These are phyloP conservation scores for Lippia alba DNA, from an alignment of 305 asterid species.

Conservation along the genomic window DNA sequence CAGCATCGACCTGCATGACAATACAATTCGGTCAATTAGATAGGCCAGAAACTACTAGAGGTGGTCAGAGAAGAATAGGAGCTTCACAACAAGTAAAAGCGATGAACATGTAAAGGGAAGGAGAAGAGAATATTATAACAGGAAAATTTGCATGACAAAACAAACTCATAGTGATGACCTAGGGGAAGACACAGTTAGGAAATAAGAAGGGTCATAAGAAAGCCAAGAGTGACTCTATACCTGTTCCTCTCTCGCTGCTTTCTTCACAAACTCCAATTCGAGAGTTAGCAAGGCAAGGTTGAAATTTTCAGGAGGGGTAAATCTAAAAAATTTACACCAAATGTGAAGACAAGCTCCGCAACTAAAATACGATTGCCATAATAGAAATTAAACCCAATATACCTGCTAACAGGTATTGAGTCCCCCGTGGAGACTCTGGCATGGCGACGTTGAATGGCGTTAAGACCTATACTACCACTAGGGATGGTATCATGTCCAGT, in stretches of 20 bases:
- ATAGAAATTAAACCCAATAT: constrained; percentile 23
- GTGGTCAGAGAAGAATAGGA: constrained; percentile 4
- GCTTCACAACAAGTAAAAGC: constrained; percentile 29
- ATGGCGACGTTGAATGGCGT: constrained; percentile 89
- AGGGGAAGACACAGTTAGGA: constrained; percentile 24
- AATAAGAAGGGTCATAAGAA: neutral
- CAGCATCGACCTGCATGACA: constrained; percentile 84
- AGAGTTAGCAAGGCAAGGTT: constrained; percentile 81
- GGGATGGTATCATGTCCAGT: constrained; percentile 70
- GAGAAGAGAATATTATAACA: neutral
- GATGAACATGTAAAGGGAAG: neutral
- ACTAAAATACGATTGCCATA: constrained; percentile 1
- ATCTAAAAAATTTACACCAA: constrained; percentile 49
- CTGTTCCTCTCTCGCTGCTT: constrained; percentile 86
- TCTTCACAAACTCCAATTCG: constrained; percentile 96
- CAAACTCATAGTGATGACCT: constrained; percentile 17
- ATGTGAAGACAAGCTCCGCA: constrained; percentile 31
- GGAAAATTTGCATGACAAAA: constrained; percentile 12
- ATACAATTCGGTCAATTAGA: constrained; percentile 33
- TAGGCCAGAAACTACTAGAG: constrained; percentile 30
- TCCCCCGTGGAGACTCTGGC: constrained; percentile 92
- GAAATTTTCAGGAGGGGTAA: constrained; percentile 81
- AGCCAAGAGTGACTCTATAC: constrained; percentile 43
- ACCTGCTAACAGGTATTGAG: constrained; percentile 77
- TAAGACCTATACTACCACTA: constrained; percentile 76